Base-by-base conservation (phyloP, 176 grass and related monocot species). In the Triticum monococcum region DNA sequence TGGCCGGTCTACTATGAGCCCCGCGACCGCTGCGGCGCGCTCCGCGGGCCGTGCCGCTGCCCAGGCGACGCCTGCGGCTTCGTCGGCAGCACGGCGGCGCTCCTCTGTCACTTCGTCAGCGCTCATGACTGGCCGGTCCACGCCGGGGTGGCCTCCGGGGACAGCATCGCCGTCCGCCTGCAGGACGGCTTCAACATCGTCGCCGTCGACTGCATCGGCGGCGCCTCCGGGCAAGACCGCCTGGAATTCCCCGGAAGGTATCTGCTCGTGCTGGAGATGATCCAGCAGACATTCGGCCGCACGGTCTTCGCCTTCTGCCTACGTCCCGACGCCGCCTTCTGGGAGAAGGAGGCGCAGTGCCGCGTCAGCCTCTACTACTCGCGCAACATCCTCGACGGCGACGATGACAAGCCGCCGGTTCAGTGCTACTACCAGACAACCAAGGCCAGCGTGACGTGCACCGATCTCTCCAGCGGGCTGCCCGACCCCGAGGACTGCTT, bases 161-260 rank as follows among this genome's bases (percentile, higher is more conserved):
- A 79, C 33, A 79, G 3, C 36, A 32, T 26, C 35, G 9, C 11
- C 52, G 12, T 86, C 65, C 11, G 10, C 52, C 76, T 86, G 50
- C 36, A 10, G 0, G 65, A 86, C 4, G 84, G 84, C 77, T 11
- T 71, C 50, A 86, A 86, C 75, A 41, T 86, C 50, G 35, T 86
- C 50, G 48, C 68, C 30, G 38, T 43, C 43, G 71, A 84, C 59
- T 35, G 18, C 22, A 1, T 16, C 73, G 50, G 56, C 56, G 56
- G 56, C 7, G 18, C 56, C 56, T 59, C 56, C 18, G 56, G 22
- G 56, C 18, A 54, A 13, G 17, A 31, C 48, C 50, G 54, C 14
- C 67, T 8, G 14, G 72, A 50, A 14, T 18, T 24, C 25, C 40
- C 57, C 82, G 22, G 38, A 9, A 18, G 26, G 7, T 75, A 75